phyloP scores from a whole-genome alignment of 108 stramenopile genomes.

The Asterionellopsis glacialis region DNA sequence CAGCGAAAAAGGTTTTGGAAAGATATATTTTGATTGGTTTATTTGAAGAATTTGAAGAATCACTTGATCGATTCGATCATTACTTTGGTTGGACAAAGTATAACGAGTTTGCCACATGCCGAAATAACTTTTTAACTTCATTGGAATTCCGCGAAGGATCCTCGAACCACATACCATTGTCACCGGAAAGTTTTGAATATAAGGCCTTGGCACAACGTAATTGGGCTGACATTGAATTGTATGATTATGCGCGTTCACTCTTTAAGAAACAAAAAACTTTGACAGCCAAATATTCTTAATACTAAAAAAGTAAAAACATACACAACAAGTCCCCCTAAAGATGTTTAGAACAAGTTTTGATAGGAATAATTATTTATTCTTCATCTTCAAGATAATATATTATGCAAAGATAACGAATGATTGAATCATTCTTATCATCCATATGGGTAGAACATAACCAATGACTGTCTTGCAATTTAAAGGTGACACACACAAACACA shows the following conservation, averaged over 20 bases:
- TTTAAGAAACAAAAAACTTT: constrained; percentile 4
- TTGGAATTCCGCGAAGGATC: neutral
- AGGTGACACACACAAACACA: too few relatives aligned
- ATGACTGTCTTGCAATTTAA: too few relatives aligned
- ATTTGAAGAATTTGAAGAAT: constrained; percentile 28
- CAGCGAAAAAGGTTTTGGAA: constrained; percentile 35
- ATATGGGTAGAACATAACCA: too few relatives aligned
- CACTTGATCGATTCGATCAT: constrained; percentile 25
- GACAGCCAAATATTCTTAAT: too few relatives aligned
- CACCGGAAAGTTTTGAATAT: neutral
- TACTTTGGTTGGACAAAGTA: constrained; percentile 36
- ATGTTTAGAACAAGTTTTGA: too few relatives aligned
- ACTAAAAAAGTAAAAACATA: too few relatives aligned
- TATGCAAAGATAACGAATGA: too few relatives aligned
- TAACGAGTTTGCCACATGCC: neutral
- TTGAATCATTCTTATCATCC: too few relatives aligned
- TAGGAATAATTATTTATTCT: too few relatives aligned
- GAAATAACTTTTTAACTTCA: neutral
- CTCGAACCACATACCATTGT: neutral
- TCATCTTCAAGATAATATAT: too few relatives aligned
- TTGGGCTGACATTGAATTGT: neutral
- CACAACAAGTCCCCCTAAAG: too few relatives aligned
- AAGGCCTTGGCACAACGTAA: neutral
- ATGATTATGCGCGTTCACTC: neutral
- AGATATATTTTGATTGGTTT: constrained; percentile 35